Evolutionary conservation across 2,329 filamentous ascomycete species (phyloP), one percentile per base, ranked within the genome.

Genomic region (Diplodia corticola): DNA sequence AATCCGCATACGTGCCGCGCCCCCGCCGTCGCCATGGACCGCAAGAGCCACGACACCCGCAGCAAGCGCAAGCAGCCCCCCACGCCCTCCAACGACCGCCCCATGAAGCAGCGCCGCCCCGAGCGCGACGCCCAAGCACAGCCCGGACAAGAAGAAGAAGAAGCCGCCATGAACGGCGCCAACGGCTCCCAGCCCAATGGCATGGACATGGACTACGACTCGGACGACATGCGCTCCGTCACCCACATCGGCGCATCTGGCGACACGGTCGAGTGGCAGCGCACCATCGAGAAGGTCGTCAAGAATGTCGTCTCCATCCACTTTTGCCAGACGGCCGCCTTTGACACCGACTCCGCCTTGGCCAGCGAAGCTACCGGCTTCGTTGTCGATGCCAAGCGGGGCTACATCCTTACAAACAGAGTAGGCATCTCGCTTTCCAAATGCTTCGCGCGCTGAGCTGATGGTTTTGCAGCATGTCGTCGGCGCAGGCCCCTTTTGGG

Each of bases 261-360:
- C 55, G 90, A 92, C 72, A 91, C 89, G 2, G 88, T 88, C 26
- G 93, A 96, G 80, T 99, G 95, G 95, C 94, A 98, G 79, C 91
- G 89, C 60, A 97, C 93, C 0, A 96, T 98, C 68, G 93, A 97
- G 79, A 90, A 88, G 68, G 95, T 99, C 3, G 93, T 99, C 64
- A 89, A 90, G 76, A 97, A 93, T 72, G 95, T 98, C 20, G 95
- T 99, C 59, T 97, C 94, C n/a, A 98, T 99, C 73, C 91, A 96
- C 71, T 99, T 99, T 82, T 98, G 94, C 77, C 93, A 97, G 83
- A 97, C 95, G 0, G 96, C 92, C 77, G 93, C 94, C 26, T 99
- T 99, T 77, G 95, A 99, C 78, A 98, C 95, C n/a, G 95, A 99
- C 73, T 83, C 92, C 30, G 95, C 95, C 6, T 85, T 96, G 77